A percentile compares a stretch with the other conserved stretches of the same genome.
phyloP scores from a whole-genome alignment of 2,329 filamentous ascomycete species.

The Colletotrichum sojae region DNA sequence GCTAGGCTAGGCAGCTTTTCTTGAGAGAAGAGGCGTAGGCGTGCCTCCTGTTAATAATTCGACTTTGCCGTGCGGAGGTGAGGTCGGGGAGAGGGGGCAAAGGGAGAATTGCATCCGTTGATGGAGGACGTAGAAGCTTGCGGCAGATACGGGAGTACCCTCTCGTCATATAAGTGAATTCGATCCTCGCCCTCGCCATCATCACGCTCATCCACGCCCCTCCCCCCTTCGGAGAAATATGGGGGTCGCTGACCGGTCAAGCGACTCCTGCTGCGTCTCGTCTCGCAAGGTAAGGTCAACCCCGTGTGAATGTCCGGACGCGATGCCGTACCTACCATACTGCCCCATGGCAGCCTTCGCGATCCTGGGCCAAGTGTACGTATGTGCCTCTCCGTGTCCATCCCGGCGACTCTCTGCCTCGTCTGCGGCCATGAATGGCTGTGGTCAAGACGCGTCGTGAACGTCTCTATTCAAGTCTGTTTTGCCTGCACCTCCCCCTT shows the following conservation, averaged over 20 bases:
- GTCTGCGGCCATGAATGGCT: no score
- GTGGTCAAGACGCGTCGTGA: no score
- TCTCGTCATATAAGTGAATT: constrained; percentile 22
- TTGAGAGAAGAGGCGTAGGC: constrained; percentile 8
- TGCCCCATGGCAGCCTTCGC: not conserved
- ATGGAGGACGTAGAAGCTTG: not conserved
- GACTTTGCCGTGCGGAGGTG: not conserved
- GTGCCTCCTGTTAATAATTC: constrained; percentile 24
- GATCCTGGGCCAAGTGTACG: not conserved
- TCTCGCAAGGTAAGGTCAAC: not conserved
- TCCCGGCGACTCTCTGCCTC: not conserved
- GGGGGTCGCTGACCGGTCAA: constrained; percentile 8
- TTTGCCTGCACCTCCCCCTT: no score
- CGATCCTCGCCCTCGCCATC: not conserved
- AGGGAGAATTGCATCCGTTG: not conserved
- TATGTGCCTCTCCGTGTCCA: constrained; percentile 6
- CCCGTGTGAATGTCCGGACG: not conserved
- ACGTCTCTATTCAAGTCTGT: no score
- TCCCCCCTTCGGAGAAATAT: not conserved
- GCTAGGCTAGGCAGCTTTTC: constrained; percentile 12
- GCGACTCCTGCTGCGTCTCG: not conserved
- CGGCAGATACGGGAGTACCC: constrained; percentile 8
- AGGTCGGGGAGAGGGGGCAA: not conserved
- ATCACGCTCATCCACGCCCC: not conserved
- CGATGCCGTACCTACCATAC: not conserved